These are phyloP conservation scores for Williopsis jadinii DNA, from an alignment of 1,139 yeast genomes.

Conservation along the genomic window DNA sequence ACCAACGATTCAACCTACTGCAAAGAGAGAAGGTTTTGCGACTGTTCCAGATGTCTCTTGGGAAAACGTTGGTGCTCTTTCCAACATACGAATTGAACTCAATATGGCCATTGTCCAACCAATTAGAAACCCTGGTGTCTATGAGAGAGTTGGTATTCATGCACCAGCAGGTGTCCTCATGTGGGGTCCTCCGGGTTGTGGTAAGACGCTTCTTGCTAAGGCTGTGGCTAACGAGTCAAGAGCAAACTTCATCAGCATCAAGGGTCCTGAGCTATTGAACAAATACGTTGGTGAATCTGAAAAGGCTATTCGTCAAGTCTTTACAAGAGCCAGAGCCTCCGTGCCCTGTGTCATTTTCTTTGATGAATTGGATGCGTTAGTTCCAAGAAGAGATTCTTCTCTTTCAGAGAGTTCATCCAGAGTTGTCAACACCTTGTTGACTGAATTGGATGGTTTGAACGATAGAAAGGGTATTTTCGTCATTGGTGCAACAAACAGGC, in stretches of 20 bases:
- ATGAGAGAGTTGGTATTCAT: constrained; percentile 83
- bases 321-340: constrained; percentile 89
- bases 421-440: constrained; percentile 88
- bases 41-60: constrained; percentile 98
- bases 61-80: constrained; percentile 90
- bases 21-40: constrained; percentile 97
- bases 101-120: constrained; percentile 99
- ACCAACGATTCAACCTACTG: constrained; percentile 94
- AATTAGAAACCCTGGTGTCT: constrained; percentile 85
- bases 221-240: constrained; percentile 97
- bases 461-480: constrained; percentile 92
- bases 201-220: constrained; percentile 90
- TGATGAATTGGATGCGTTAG: constrained; percentile 93
- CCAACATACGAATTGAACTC: constrained; percentile 73
- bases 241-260: constrained; percentile 90
- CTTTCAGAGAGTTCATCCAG: constrained; percentile 87
- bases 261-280: constrained; percentile 91
- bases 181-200: constrained; percentile 99
- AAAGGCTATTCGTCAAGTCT: constrained; percentile 90
- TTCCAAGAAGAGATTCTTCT: constrained; percentile 86
- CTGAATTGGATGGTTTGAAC: constrained; percentile 91
- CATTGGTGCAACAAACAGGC: constrained; percentile 94
- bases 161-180: constrained; percentile 96
- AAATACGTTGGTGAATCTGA: constrained; percentile 97
- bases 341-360: constrained; percentile 94